Evolutionary conservation across 768 basidiomycete genomes (phyloP).

Genomic region (Kwoniella botswanensis): DNA sequence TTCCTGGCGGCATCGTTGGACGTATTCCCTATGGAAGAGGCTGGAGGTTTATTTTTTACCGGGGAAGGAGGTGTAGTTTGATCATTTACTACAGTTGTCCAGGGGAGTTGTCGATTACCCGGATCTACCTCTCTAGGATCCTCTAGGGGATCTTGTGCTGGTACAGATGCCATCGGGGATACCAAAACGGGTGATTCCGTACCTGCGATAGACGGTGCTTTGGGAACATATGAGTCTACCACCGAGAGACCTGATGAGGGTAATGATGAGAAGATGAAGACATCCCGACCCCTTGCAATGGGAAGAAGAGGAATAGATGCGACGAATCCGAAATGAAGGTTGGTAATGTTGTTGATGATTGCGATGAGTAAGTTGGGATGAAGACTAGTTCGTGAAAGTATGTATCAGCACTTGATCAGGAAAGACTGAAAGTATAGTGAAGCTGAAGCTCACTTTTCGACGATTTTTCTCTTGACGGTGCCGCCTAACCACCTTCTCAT

Average conservation of each 20-base stretch:
- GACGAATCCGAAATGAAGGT: slow-evolving; percentile 40
- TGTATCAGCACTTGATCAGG: too few relatives aligned
- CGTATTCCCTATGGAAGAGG: neutral
- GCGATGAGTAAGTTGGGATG: slow-evolving; percentile 38
- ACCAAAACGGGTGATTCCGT: slow-evolving; percentile 22
- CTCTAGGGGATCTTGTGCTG: slow-evolving; percentile 6
- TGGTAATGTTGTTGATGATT: slow-evolving; percentile 36
- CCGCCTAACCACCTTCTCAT: slow-evolving; percentile 45
- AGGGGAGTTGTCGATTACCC: slow-evolving; percentile 17
- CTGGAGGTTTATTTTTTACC: neutral
- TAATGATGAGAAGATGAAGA: slow-evolving; percentile 46
- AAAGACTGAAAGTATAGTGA: too few relatives aligned
- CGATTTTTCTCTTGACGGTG: slow-evolving; percentile 30
- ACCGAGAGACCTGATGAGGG: slow-evolving; percentile 40
- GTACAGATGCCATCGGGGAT: slow-evolving; percentile 12
- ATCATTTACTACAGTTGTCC: slow-evolving; percentile 16
- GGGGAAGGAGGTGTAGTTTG: neutral
- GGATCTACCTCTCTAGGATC: slow-evolving; percentile 23
- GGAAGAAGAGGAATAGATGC: slow-evolving; percentile 46
- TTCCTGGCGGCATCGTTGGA: neutral
- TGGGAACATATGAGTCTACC: slow-evolving; percentile 29
- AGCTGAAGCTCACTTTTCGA: slow-evolving; percentile 19
- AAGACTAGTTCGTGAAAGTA: slow-evolving; percentile 20
- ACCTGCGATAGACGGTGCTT: neutral
- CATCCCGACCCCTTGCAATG: slow-evolving; percentile 37